A percentile compares a stretch with the other conserved stretches of the same genome.
These are phyloP conservation scores for Candida maltosa DNA, from an alignment of 805 yeast species.

Conservation along the genomic window DNA sequence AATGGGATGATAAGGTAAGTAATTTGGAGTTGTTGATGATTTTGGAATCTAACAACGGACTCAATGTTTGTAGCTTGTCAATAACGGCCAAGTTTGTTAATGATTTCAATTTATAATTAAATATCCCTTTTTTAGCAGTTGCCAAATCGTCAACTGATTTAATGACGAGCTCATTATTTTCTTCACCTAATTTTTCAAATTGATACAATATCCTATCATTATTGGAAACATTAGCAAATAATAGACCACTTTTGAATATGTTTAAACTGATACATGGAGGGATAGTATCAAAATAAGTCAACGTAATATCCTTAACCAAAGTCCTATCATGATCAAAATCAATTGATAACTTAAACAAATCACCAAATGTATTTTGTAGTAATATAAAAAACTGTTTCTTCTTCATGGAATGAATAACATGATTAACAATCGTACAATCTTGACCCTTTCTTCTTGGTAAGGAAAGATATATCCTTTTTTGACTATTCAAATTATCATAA, in stretches of 20 bases:
- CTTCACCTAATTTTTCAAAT: slow-evolving; percentile 71
- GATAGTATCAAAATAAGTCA: slow-evolving; percentile 77
- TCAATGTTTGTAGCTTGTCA: slow-evolving; percentile 45
- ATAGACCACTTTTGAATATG: slow-evolving; percentile 71
- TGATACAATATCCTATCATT: slow-evolving; percentile 72
- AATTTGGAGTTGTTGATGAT: slow-evolving; percentile 12
- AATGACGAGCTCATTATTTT: slow-evolving; percentile 14
- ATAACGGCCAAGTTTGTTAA: slow-evolving; percentile 59
- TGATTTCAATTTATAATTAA: slow-evolving; percentile 19
- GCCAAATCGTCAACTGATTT: slow-evolving; percentile 6
- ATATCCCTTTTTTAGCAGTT: neutral
- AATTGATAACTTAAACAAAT: slow-evolving; percentile 58
- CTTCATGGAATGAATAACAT: slow-evolving; percentile 66
- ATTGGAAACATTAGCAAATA: slow-evolving; percentile 62
- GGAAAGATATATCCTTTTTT: slow-evolving; percentile 31
- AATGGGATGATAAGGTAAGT: slow-evolving; percentile 32
- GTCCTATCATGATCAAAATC: slow-evolving; percentile 48
- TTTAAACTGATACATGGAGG: slow-evolving; percentile 54
- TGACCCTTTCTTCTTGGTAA: slow-evolving; percentile 49
- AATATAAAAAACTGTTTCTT: slow-evolving; percentile 59
- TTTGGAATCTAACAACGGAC: slow-evolving; percentile 44
- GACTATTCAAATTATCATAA: slow-evolving; percentile 41
- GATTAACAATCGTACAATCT: slow-evolving; percentile 43
- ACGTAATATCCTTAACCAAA: slow-evolving; percentile 38
- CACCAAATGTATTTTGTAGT: slow-evolving; percentile 71